A percentile compares a stretch with the other conserved stretches of the same genome.
phyloP scores from a whole-genome alignment of 1,139 yeast genomes.

The Tardiomyces blankii region DNA sequence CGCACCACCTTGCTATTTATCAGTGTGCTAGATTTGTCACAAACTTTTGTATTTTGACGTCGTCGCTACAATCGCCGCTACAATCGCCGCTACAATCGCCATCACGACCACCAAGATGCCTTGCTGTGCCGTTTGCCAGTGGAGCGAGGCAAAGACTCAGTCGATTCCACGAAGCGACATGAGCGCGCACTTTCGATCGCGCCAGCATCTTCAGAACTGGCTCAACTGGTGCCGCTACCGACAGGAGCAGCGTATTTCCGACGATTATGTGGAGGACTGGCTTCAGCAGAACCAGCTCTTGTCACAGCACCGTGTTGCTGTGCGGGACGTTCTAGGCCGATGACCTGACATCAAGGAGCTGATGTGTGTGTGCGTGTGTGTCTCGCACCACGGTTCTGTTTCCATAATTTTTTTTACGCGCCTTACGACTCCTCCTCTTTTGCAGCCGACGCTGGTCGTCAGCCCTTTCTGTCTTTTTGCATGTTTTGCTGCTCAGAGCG shows the following conservation, averaged over 20 bases:
- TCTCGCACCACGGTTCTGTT: too few species aligned
- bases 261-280: slow-evolving; percentile 22
- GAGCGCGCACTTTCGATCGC: slow-evolving; percentile 16
- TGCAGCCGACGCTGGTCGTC: not conserved
- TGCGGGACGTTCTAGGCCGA: not conserved
- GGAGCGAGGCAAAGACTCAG: not conserved
- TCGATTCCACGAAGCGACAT: not conserved
- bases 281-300: slow-evolving; percentile 16
- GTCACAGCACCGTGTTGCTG: not conserved
- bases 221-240: slow-evolving; percentile 17
- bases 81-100: not conserved
- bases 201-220: slow-evolving; percentile 17
- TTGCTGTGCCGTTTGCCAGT: not conserved
- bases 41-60: not conserved
- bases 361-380: too few species aligned
- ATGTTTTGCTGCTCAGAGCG: not conserved
- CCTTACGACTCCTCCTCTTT: not conserved
- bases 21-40: not conserved
- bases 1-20: not conserved
- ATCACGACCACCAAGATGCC: not conserved
- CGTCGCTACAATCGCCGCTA: not conserved
- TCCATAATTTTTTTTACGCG: not conserved
- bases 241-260: slow-evolving; percentile 17
- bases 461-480: not conserved
- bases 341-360: not conserved